Evolutionary conservation across 768 basidiomycete species (phyloP), one percentile per base, ranked within the genome.

Genomic region (Serendipita sp.): DNA sequence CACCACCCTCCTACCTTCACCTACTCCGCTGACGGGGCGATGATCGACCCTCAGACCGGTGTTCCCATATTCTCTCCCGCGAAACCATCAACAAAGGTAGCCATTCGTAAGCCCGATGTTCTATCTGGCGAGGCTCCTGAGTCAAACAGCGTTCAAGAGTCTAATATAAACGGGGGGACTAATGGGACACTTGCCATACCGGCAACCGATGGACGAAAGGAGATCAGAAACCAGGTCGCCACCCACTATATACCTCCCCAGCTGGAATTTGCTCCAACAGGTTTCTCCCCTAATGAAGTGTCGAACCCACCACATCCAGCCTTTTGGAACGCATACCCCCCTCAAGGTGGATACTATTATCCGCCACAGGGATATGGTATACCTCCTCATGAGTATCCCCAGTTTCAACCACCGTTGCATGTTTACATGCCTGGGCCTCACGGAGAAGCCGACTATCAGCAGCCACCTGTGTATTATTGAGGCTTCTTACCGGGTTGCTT

Each of bases 321-420:
- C 16, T 60, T 60, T 37, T 60, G 56, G 56, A 60, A 38, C 35
- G 56, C 28, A 8, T 60, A 28, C 18, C 56, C 28, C n/a, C 28
- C 56, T 37, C 56, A 32, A 30, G 35, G 37, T 32, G 56, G 56
- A n/a, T 60, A 60, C 56, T 60, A 60, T 30, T 60, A 60, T 60
- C 56, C 10, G 5, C 48, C 18, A 32, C 48, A 18, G 32, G 32
- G 18, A 32, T 53, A 53, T 34, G 32, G 48, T 16, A 32, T 53
- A 10, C 48, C 48, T 8, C 5, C 8, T 60, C 56, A 60, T n/a
- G 56, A 37, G 16, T 60, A 60, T 60, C 10, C 56, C 10, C 56
- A 60, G 32, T 24, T 32, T 30, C 56, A 60, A 38, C 56, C 56
- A 24, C 56, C 11, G 10, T 10, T 32, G 16, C 56, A 60, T 30